Evolutionary conservation across 73 alveolate genomes (phyloP).

Genomic region (Tetrahymena elliotti): DNA sequence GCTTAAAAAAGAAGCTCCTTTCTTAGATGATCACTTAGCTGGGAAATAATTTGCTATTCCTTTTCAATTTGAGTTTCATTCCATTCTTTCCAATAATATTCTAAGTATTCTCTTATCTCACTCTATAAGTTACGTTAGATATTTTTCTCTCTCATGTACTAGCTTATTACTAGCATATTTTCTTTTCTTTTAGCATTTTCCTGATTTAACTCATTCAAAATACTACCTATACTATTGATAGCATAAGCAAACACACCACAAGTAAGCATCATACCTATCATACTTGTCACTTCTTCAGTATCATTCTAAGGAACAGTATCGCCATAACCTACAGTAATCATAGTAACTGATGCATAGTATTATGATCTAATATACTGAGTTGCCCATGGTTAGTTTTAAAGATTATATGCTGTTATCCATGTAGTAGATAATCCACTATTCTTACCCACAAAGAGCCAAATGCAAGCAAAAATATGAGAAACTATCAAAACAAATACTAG

Average conservation of each 20-base stretch:
- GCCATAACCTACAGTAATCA: slow-evolving; percentile 60
- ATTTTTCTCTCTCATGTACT: slow-evolving; percentile 54
- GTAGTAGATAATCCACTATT: not conserved
- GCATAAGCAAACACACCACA: slow-evolving; percentile 72
- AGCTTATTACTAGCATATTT: slow-evolving; percentile 46
- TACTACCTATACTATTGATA: slow-evolving; percentile 54
- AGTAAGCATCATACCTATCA: slow-evolving; percentile 53
- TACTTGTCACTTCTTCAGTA: slow-evolving; percentile 17
- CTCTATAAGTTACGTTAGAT: slow-evolving; percentile 53
- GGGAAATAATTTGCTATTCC: slow-evolving; percentile 7
- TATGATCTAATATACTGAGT: slow-evolving; percentile 33
- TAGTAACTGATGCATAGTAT: slow-evolving; percentile 56
- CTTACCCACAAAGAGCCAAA: not conserved
- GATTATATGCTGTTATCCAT: slow-evolving; percentile 31
- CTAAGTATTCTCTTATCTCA: slow-evolving; percentile 60
- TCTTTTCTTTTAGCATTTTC: slow-evolving; percentile 46
- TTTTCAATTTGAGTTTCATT: slow-evolving; percentile 28
- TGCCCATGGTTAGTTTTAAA: not conserved
- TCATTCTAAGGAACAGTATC: slow-evolving; percentile 41
- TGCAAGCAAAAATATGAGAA: not conserved
- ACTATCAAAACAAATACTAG: not conserved
- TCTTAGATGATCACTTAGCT: slow-evolving; percentile 8
- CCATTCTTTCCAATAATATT: slow-evolving; percentile 44
- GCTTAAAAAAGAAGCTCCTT: slow-evolving; percentile 20
- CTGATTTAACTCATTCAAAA: slow-evolving; percentile 19